Conservation (phyloP, 108 stramenopile species). For the Pseudonitzschia multistriata region DNA sequence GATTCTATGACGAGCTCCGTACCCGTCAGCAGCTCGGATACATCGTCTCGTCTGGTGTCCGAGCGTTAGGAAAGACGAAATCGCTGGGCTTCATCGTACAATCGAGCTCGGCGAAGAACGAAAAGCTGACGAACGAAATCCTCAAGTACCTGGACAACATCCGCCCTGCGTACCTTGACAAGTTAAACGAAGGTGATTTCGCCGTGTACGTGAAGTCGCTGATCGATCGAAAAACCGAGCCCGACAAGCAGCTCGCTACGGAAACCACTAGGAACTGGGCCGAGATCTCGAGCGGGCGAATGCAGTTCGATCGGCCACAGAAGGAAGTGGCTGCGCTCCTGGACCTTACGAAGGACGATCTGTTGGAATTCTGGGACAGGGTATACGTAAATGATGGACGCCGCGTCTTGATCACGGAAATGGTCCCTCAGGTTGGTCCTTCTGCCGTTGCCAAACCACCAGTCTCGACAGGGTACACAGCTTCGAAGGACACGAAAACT, state of each 20-base stretch:
- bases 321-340: slow-evolving; percentile 65
- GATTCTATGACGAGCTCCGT: slow-evolving; percentile 87
- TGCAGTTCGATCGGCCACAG: slow-evolving; percentile 74
- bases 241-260: slow-evolving; percentile 69
- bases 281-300: slow-evolving; percentile 70
- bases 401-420: slow-evolving; percentile 63
- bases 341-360: slow-evolving; percentile 62
- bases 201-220: slow-evolving; percentile 69
- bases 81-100: slow-evolving; percentile 72
- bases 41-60: slow-evolving; percentile 81
- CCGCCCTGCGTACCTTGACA: slow-evolving; percentile 43
- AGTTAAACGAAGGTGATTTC: slow-evolving; percentile 53
- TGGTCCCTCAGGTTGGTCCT: slow-evolving; percentile 61
- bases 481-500: slow-evolving; percentile 7
- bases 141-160: slow-evolving; percentile 57
- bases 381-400: slow-evolving; percentile 52
- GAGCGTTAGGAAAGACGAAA: slow-evolving; percentile 63
- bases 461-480: slow-evolving; percentile 39
- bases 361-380: slow-evolving; percentile 72
- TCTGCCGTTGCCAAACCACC: slow-evolving; percentile 59
- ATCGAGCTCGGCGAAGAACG: slow-evolving; percentile 41
- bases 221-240: slow-evolving; percentile 77
- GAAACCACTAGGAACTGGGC: slow-evolving; percentile 85
- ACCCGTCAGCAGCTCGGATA: slow-evolving; percentile 94
- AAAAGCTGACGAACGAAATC: slow-evolving; percentile 44